These are phyloP conservation scores for Tylopilus subfusipes DNA, from an alignment of 768 basidiomycete genomes.

Conservation along the genomic window DNA sequence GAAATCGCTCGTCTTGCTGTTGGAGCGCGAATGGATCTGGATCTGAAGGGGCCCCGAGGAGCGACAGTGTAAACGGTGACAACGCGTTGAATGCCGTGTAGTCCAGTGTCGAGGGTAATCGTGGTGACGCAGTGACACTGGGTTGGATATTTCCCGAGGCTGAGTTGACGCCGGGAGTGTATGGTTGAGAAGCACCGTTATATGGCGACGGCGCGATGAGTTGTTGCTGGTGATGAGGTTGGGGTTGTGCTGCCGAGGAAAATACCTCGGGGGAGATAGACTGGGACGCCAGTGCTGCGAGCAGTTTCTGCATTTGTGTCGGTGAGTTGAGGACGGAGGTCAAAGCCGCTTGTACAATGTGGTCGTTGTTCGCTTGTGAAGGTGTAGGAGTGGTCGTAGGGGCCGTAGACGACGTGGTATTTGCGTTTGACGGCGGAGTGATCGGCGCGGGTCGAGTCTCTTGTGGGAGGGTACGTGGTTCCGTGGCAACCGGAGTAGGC, in stretches of 20 bases:
- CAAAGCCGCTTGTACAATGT: slow-evolving; percentile 47
- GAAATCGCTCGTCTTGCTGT: slow-evolving; percentile 42
- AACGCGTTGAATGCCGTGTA: slow-evolving; percentile 20
- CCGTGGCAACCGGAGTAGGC: slow-evolving; percentile 11
- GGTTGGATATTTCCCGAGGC: not conserved
- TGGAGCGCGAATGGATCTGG: slow-evolving; percentile 33
- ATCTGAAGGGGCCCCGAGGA: slow-evolving; percentile 25
- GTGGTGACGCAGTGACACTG: slow-evolving; percentile 10
- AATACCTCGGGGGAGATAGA: slow-evolving; percentile 24
- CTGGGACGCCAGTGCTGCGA: slow-evolving; percentile 40
- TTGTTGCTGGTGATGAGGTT: slow-evolving; percentile 22
- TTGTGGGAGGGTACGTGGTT: slow-evolving; percentile 12
- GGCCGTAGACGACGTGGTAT: slow-evolving; percentile 3
- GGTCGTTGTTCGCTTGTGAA: slow-evolving; percentile 36
- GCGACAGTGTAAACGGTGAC: slow-evolving; percentile 25
- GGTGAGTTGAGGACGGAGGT: slow-evolving; percentile 50
- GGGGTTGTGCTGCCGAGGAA: slow-evolving; percentile 13
- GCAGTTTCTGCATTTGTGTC: slow-evolving; percentile 54
- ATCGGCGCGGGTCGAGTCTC: slow-evolving; percentile 16
- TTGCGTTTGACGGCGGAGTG: slow-evolving; percentile 13
- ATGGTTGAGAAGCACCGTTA: slow-evolving; percentile 10
- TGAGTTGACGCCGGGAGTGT: not conserved
- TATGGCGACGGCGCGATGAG: slow-evolving; percentile 32
- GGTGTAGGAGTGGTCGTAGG: slow-evolving; percentile 9
- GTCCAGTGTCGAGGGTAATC: slow-evolving; percentile 20